Percentiles rank a stretch among this genome's conserved stretches.
Conservation (phyloP, 2,329 filamentous ascomycete genomes). For the Ophiostoma tasmaniense region DNA sequence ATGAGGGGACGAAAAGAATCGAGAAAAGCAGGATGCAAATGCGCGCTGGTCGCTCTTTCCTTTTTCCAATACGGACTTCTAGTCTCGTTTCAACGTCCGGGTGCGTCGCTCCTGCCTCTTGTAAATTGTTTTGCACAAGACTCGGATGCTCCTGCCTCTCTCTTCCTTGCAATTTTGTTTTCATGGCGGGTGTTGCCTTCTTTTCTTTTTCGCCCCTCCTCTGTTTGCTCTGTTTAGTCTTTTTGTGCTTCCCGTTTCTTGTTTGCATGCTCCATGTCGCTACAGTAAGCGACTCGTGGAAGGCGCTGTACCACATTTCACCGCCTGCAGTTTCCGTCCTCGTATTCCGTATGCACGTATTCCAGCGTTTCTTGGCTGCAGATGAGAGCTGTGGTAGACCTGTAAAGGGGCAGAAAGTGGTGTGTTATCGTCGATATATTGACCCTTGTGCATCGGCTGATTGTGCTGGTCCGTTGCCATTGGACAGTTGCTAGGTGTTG, state of each 20-base stretch:
- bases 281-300: slow-evolving; percentile 6
- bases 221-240: neutral
- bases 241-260: neutral
- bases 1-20: too few species aligned
- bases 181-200: neutral
- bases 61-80: neutral
- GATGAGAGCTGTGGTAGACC: neutral
- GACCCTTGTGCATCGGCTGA: neutral
- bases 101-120: neutral
- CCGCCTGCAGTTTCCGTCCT: slow-evolving; percentile 8
- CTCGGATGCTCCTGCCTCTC: neutral
- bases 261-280: neutral
- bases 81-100: neutral
- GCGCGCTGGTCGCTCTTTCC: slow-evolving; percentile 1
- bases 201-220: neutral
- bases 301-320: slow-evolving; percentile 13
- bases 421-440: neutral
- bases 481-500: neutral
- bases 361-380: neutral
- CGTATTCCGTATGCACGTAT: slow-evolving; percentile 13
- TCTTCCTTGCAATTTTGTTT: neutral
- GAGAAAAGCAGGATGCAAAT: neutral
- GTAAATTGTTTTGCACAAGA: neutral
- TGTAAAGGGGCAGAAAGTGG: neutral
- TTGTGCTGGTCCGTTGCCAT: neutral